Base-by-base conservation (phyloP, 371 early-diverging fungal species). In the Actinomortierella wolfii region DNA sequence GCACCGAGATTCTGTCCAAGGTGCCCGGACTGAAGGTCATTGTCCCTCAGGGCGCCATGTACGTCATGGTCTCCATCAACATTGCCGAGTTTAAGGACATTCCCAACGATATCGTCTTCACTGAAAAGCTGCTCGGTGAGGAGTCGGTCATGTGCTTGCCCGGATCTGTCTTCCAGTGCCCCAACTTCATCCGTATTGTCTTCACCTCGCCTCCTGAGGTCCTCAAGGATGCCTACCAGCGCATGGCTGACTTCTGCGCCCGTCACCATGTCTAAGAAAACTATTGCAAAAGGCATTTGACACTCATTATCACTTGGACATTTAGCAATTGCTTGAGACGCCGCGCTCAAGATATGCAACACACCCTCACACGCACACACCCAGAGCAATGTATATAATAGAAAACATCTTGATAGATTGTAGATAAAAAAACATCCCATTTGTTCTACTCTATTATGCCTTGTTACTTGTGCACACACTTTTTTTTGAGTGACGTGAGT, bases 1-100 rank as follows among this genome's bases (percentile, higher is more conserved):
- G 88, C 64, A 74, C 81, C 20, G 77, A 86, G 3, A 78, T 79
- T 43, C 69, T 94, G 4, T 76, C 80, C 51, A 81, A 83, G 52
- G 85, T 91, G n/a, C 86, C 88, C 15, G 94, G 95, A 7, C 69
- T 96, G 49, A 70, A 78, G 15, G 88, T 91, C 44, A 86, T 96
- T 21, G 74, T 83, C 11, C 95, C 96, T 21, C 93, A 95, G 79
- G 96, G 95, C 49, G 95, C 96, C 51, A 95, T 96, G 95, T 96
- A 94, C 74, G 83, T 94, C 80, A 96, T 96, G 96, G 88, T 92
- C 24, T 86, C 88, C 26, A 85, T 94, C 54, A 76, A 93, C 53
- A 49, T 87, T 18, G 76, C 76, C n/a, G 71, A 86, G 57, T 95
- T 96, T 76, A 82, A 83, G 59, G 90, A 84, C 49, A 88, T 96